These are phyloP conservation scores for Myriosclerotinia duriaeana DNA, from an alignment of 2,329 filamentous ascomycete genomes.

Conservation along the genomic window DNA sequence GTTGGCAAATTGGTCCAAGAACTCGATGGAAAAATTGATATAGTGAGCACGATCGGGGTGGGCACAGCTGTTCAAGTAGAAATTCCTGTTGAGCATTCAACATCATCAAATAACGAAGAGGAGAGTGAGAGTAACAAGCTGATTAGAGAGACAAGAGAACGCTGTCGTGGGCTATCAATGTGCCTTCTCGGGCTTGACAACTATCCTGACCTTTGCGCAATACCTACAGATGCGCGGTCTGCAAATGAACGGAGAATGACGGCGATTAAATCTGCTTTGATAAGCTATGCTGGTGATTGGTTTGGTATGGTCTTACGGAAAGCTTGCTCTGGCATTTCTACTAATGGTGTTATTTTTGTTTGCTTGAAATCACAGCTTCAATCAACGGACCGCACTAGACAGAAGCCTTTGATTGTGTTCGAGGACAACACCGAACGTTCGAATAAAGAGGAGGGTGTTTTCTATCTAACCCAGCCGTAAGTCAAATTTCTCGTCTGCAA, in stretches of 20 bases:
- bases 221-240: slow-evolving; percentile 25
- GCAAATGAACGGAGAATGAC: slow-evolving; percentile 25
- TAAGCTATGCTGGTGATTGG: slow-evolving; percentile 29
- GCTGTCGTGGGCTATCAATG: slow-evolving; percentile 26
- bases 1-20: slow-evolving; percentile 59
- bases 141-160: slow-evolving; percentile 24
- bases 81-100: slow-evolving; percentile 40
- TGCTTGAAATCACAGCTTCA: slow-evolving; percentile 28
- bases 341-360: slow-evolving; percentile 26
- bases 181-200: slow-evolving; percentile 32
- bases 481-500: neutral
- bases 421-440: slow-evolving; percentile 25
- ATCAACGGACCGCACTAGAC: neutral
- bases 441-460: slow-evolving; percentile 22
- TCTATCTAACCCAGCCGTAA: slow-evolving; percentile 31
- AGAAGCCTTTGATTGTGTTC: slow-evolving; percentile 31
- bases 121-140: slow-evolving; percentile 1
- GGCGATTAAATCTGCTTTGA: slow-evolving; percentile 28
- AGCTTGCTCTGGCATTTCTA: slow-evolving; percentile 16
- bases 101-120: neutral
- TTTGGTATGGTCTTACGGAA: slow-evolving; percentile 30
- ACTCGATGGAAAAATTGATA: slow-evolving; percentile 59
- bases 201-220: slow-evolving; percentile 25
- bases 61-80: slow-evolving; percentile 56
- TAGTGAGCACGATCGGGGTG: slow-evolving; percentile 52